A percentile compares a stretch with the other conserved stretches of the same genome.
phyloP scores from a whole-genome alignment of 305 asterid species.

The Fraxinus baroniana region DNA sequence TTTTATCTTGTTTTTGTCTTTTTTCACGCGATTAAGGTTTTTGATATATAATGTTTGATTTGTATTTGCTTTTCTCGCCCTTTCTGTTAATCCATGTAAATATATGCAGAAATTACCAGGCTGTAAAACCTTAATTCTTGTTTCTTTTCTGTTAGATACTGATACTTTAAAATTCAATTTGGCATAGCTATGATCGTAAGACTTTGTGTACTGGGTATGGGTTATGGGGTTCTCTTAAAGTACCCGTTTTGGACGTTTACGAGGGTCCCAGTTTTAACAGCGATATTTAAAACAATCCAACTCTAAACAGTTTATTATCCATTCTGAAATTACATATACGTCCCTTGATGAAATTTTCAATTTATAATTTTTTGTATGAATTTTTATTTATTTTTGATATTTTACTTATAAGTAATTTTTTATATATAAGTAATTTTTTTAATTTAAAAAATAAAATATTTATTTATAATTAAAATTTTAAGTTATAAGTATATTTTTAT shows the following conservation, averaged over 20 bases:
- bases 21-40: neutral
- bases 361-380: no score
- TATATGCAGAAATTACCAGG: slow-evolving; percentile 34
- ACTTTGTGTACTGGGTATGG: neutral
- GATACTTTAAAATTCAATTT: neutral
- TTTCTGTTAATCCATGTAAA: neutral
- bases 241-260: no score
- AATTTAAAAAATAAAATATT: no score
- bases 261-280: no score
- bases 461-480: no score
- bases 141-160: neutral
- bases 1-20: neutral
- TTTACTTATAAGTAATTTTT: neutral
- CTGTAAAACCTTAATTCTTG: slow-evolving; percentile 29
- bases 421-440: neutral
- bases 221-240: neutral
- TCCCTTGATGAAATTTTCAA: neutral
- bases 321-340: no score
- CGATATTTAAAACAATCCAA: neutral
- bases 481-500: neutral
- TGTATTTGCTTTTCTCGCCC: neutral
- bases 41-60: neutral
- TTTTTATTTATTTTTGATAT: no score
- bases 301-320: neutral
- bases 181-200: neutral